Evolutionary conservation across 352 stramenopile genomes (phyloP).

Genomic region (Phytopythium litorale): DNA sequence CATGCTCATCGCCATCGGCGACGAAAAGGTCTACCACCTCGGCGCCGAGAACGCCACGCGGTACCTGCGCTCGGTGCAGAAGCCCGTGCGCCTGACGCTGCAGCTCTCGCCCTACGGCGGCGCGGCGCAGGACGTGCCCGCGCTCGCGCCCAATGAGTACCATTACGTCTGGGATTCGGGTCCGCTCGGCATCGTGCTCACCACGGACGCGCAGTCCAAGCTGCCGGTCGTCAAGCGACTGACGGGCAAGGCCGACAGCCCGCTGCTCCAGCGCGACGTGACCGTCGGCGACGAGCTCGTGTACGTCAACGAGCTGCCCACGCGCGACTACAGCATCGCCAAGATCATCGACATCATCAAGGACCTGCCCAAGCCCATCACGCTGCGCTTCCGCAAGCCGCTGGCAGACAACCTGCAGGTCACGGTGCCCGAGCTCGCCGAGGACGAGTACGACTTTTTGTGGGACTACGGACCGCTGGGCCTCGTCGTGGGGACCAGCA

Average conservation of each 20-base stretch:
- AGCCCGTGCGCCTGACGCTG: conserved; percentile 64
- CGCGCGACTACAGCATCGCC: conserved; percentile 66
- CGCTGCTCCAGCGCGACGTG: conserved; percentile 43
- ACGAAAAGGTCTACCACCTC: conserved; percentile 75
- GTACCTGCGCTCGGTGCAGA: conserved; percentile 57
- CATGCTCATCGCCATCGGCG: conserved; percentile 69
- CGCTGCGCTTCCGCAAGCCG: conserved; percentile 67
- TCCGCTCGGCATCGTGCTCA: conserved; percentile 69
- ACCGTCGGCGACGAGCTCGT: conserved; percentile 63
- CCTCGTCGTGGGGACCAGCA: conserved; percentile 63
- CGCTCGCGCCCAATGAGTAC: conserved; percentile 73
- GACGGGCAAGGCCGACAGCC: conserved; percentile 51
- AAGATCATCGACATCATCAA: conserved; percentile 74
- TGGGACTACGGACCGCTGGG: conserved; percentile 79
- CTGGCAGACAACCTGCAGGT: conserved; percentile 44
- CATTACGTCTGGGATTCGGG: conserved; percentile 74
- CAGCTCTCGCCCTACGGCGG: conserved; percentile 60
- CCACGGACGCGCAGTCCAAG: conserved; percentile 56
- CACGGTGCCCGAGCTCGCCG: conserved; percentile 40
- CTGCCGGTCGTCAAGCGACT: conserved; percentile 78
- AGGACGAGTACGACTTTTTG: conserved; percentile 82
- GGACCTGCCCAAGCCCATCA: conserved; percentile 74
- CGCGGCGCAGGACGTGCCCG: conserved; percentile 41
- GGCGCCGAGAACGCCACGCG: conserved; percentile 58
- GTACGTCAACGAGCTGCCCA: conserved; percentile 76